Percentiles rank a stretch among this genome's conserved stretches.
phyloP scores from a whole-genome alignment of 495 filamentous ascomycete genomes.

The Tricharina praecox region DNA sequence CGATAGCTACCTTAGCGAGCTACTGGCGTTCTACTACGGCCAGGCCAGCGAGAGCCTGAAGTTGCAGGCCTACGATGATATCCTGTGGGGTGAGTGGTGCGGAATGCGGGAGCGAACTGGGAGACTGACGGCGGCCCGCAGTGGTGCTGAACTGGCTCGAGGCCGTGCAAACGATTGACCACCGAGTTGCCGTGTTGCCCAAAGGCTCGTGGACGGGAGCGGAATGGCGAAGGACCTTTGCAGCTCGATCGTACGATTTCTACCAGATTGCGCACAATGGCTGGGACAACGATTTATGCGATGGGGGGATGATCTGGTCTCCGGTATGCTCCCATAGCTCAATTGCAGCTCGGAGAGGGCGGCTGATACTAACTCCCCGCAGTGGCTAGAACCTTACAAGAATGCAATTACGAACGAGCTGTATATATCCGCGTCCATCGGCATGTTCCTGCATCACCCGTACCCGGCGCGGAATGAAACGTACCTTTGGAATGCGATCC shows the following conservation, averaged over 20 bases:
- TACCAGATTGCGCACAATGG: constrained; percentile 64
- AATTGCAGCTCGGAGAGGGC: too few species aligned
- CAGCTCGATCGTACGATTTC: constrained; percentile 75
- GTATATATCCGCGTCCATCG: constrained; percentile 64
- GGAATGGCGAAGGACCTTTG: constrained; percentile 61
- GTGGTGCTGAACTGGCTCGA: constrained; percentile 12
- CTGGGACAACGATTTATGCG: constrained; percentile 70
- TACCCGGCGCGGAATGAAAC: constrained; percentile 55
- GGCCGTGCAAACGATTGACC: constrained; percentile 11
- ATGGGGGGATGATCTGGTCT: constrained; percentile 88
- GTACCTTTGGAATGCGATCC: constrained; percentile 52
- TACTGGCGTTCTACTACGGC: constrained; percentile 64
- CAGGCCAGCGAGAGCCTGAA: constrained; percentile 63
- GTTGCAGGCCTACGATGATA: constrained; percentile 81
- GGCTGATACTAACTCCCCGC: too few species aligned
- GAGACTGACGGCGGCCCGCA: neutral
- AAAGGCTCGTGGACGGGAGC: constrained; percentile 49
- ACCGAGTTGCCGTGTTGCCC: constrained; percentile 5
- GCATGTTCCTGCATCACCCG: constrained; percentile 84
- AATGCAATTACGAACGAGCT: constrained; percentile 96
- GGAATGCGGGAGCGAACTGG: neutral
- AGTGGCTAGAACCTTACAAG: constrained; percentile 64
- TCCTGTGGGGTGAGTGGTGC: constrained; percentile 47
- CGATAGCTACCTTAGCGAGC: constrained; percentile 60
- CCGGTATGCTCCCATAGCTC: constrained; percentile 31